Conservation (phyloP, 2,329 filamentous ascomycete species). For the Cordyceps cicadae region DNA sequence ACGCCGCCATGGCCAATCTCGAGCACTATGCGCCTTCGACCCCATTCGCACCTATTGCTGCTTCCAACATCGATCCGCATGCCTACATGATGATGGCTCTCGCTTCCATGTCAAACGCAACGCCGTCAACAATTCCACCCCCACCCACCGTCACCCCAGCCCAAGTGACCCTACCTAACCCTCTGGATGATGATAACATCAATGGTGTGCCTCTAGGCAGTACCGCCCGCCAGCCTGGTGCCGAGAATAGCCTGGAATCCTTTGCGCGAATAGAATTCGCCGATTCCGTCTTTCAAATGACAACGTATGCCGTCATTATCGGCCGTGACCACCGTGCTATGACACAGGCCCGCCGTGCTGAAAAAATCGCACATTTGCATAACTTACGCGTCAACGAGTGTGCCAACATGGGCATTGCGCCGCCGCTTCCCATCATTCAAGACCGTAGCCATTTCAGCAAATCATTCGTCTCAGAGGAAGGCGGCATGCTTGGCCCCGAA, state of each 20-base stretch:
- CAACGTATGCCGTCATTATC: conserved; percentile 62
- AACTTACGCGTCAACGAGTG: conserved; percentile 39
- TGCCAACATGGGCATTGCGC: conserved; percentile 39
- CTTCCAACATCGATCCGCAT: conserved; percentile 28
- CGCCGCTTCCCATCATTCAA: conserved; percentile 40
- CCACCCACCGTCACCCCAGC: conserved; percentile 38
- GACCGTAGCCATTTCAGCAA: conserved; percentile 50
- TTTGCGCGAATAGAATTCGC: conserved; percentile 59
- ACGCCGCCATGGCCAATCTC: conserved; percentile 13
- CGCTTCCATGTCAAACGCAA: conserved; percentile 28
- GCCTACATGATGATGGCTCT: conserved; percentile 40
- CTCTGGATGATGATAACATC: conserved; percentile 24
- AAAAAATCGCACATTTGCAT: conserved; percentile 39
- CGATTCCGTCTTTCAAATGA: conserved; percentile 73
- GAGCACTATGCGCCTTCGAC: conserved; percentile 25
- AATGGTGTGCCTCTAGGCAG: conserved; percentile 23
- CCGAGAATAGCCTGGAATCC: conserved; percentile 41
- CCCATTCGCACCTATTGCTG: conserved; percentile 25
- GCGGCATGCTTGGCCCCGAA: conserved; percentile 58
- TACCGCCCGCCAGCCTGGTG: conserved; percentile 26
- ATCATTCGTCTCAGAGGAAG: conserved; percentile 61
- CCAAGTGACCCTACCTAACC: conserved; percentile 36
- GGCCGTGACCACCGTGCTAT: conserved; percentile 60
- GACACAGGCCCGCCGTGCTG: conserved; percentile 44
- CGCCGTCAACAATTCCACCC: conserved; percentile 29